Evolutionary conservation across 2,329 filamentous ascomycete species (phyloP).

Genomic region (Botrytis deweyae): DNA sequence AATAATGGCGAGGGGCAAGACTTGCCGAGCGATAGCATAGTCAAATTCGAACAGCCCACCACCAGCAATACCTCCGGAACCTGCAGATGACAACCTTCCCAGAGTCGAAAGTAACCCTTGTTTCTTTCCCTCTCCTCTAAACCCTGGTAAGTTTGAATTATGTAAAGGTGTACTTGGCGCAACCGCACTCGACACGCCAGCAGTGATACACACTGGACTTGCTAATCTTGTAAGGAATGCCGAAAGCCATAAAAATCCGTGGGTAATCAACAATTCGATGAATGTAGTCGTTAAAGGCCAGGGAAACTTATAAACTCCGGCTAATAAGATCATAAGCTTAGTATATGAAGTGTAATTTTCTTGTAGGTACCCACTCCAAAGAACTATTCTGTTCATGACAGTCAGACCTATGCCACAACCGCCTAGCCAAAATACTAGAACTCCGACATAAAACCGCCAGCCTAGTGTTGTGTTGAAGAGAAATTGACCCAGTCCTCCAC

Average conservation of each 20-base stretch:
- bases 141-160: slow-evolving; percentile 32
- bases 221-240: slow-evolving; percentile 50
- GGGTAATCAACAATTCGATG: slow-evolving; percentile 50
- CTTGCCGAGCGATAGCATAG: slow-evolving; percentile 46
- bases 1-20: slow-evolving; percentile 49
- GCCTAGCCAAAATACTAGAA: slow-evolving; percentile 49
- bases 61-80: slow-evolving; percentile 50
- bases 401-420: slow-evolving; percentile 48
- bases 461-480: slow-evolving; percentile 48
- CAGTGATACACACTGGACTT: slow-evolving; percentile 41
- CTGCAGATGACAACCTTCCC: slow-evolving; percentile 34
- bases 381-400: slow-evolving; percentile 52
- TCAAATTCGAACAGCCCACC: slow-evolving; percentile 55
- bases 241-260: slow-evolving; percentile 47
- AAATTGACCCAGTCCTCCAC: slow-evolving; percentile 49
- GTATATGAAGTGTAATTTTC: slow-evolving; percentile 37
- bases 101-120: slow-evolving; percentile 36
- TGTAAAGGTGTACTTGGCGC: slow-evolving; percentile 46
- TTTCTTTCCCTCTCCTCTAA: slow-evolving; percentile 35
- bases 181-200: slow-evolving; percentile 44
- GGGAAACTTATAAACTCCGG: slow-evolving; percentile 51
- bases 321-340: slow-evolving; percentile 38
- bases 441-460: slow-evolving; percentile 49
- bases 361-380: slow-evolving; percentile 44
- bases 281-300: slow-evolving; percentile 53